Evolutionary conservation across 1,284 basidiomycete genomes (phyloP).

Genomic region (Cryptococcus depauperatus): DNA sequence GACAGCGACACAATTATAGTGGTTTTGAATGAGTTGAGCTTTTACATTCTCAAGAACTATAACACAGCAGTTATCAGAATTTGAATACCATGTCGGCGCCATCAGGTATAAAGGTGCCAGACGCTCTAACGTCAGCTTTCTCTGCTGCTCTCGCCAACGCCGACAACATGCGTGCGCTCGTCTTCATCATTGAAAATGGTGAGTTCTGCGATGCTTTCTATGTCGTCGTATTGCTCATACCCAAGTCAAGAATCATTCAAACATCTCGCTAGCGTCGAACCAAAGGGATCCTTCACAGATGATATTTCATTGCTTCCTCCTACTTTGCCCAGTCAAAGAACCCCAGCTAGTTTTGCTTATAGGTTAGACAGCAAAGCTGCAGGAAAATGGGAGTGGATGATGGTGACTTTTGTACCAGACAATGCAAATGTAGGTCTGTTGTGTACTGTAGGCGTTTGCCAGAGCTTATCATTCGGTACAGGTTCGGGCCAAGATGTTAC

Average conservation of each 20-base stretch:
- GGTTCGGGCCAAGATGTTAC: conserved; percentile 66
- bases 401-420: conserved; percentile 45
- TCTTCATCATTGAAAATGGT: conserved; percentile 44
- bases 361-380: conserved; percentile 35
- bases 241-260: conserved; percentile 30
- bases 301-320: conserved; percentile 36
- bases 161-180: conserved; percentile 34
- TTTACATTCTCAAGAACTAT: not conserved
- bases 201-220: conserved; percentile 15
- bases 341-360: conserved; percentile 43
- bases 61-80: not conserved
- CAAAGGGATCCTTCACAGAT: conserved; percentile 32
- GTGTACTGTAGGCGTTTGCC: not conserved
- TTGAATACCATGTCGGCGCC: conserved; percentile 33
- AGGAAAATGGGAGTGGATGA: conserved; percentile 43
- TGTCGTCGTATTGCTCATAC: not conserved
- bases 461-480: conserved; percentile 9
- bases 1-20: not conserved
- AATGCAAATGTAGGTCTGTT: conserved; percentile 37
- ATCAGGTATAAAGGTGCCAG: conserved; percentile 43
- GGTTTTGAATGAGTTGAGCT: not conserved
- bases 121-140: conserved; percentile 33
- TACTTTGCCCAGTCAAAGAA: conserved; percentile 33
- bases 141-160: conserved; percentile 24
- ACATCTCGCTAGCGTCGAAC: conserved; percentile 27